Percentiles rank a stretch among this genome's conserved stretches.
phyloP scores from a whole-genome alignment of 2,329 filamentous ascomycete species.

The Cladosporium sp. region DNA sequence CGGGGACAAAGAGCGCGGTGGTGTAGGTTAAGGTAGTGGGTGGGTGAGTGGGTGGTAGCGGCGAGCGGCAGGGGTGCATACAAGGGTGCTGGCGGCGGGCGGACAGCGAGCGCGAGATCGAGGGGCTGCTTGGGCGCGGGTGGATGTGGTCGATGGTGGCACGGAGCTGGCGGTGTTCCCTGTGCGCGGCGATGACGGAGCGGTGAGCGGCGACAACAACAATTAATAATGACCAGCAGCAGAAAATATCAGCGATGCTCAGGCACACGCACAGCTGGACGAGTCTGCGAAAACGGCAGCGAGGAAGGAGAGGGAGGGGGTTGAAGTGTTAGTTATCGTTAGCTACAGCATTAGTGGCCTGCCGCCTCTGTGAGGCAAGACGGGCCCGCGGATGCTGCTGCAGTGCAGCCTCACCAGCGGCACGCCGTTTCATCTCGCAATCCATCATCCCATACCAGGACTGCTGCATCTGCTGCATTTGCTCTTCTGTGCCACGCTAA shows the following conservation, averaged over 20 bases:
- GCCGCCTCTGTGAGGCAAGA: neutral
- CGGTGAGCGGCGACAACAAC: neutral
- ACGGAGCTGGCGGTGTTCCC: neutral
- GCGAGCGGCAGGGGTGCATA: neutral
- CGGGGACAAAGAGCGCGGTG: slow-evolving; percentile 3
- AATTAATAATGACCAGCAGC: neutral
- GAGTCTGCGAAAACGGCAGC: neutral
- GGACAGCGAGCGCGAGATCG: neutral
- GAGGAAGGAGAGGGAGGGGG: neutral
- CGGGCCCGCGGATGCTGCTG: neutral
- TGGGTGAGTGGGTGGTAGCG: neutral
- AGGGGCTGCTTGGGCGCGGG: neutral
- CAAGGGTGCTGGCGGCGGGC: neutral
- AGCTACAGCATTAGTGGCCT: neutral
- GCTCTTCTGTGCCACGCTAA: neutral
- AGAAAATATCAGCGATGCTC: neutral
- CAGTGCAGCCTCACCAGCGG: neutral
- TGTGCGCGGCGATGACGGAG: neutral
- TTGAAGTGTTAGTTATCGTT: neutral
- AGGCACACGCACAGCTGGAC: neutral
- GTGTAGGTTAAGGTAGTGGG: neutral
- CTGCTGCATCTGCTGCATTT: neutral
- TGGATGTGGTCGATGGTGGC: neutral
- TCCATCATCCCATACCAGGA: neutral
- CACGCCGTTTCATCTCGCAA: slow-evolving; percentile 1